Evolutionary conservation across 139 green algal species (phyloP), one percentile per base, ranked within the genome.

Genomic region (Coelastrella sp.): DNA sequence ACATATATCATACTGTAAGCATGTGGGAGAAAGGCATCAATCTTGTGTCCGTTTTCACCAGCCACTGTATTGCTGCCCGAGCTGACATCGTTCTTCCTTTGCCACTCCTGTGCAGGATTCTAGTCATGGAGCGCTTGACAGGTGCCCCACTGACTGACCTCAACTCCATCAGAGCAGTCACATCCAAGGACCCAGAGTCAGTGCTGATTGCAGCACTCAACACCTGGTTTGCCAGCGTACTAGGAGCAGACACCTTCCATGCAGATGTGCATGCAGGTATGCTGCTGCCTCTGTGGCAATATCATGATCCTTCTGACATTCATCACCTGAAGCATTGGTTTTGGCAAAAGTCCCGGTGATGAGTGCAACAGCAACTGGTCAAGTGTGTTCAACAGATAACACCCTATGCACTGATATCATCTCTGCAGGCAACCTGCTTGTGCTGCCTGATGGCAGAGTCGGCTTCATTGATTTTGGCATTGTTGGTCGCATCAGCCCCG

Each of bases 381-480:
- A 5, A 20, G 35, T 49, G 1, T 49, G 35, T 49, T 49, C 1
- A 49, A 49, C 1, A 5, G 35, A 49, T 49, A 49, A 5, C 35
- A 49, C 35, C 35, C 35, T 49, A 3, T 19, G 35, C 35, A 49
- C 35, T 49, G 35, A 5, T 66, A 25, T 6, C 49, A 7, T 70
- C 8, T 14, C 82, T 79, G 82, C 96, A 92, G 98, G 98, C 78
- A 99, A 99, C 93, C 92, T 99, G 89, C 88, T 99, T 17, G 98
- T 99, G 80, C 92, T 99, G 70, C 81, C 80, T 12, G 95, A 97
- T 83, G 95, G 96, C 3, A 91, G 92, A 0, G 95, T 98, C 10
- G 96, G 91, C 20, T 98, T 98, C 94, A 96, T 99, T 68, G 97
- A 99, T 87, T 99, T 99, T 94, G 97, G 98, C 76, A 99, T 99